Evolutionary conservation across 176 grass and related monocot species (phyloP), one percentile per base, ranked within the genome.

Genomic region (Carex kokanica): DNA sequence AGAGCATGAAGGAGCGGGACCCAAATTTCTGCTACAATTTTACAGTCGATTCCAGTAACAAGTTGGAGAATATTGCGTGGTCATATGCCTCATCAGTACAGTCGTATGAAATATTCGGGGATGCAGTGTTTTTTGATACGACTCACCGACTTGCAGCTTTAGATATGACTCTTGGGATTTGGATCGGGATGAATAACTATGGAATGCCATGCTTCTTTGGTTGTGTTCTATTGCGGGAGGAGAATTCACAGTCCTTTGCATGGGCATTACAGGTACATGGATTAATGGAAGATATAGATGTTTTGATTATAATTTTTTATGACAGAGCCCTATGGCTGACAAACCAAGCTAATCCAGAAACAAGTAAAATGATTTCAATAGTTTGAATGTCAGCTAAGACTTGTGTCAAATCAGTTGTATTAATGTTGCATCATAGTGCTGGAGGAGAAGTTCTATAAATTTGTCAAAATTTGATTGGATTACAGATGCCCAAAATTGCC

Each of bases 171-270:
- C 81, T 93, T 1, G 91, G 91, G 36, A 86, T 97, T 54, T 97
- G 89, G 89, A 55, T 97, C 75, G 94, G 94, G 70, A 84, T 91
- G 91, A 88, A 93, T 80, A 91, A 91, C 74, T 80, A 84, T 87
- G 94, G 94, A 45, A 86, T 78, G 63, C 83, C 87, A 20, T 93
- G 86, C 81, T 90, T 90, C 81, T 87, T 91, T 53, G 81, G 82
- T 56, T 90, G 88, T 2, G 55, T 60, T 0, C 86, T 97, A 83
- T 73, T 93, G 25, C 64, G 79, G 23, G 89, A 90, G 43, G 91
- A 81, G 84, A 91, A 85, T 90, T 40, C 59, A 14, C 56, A 84
- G 38, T 90, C 89, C 15, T 91, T 86, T 51, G 24, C 61, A 65
- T 93, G 94, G 91, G 87, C 89, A 81, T 84, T 91, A 41, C 88